Evolutionary conservation across 169 alveolate genomes (phyloP).

Genomic region (Amoebophrya sp.): DNA sequence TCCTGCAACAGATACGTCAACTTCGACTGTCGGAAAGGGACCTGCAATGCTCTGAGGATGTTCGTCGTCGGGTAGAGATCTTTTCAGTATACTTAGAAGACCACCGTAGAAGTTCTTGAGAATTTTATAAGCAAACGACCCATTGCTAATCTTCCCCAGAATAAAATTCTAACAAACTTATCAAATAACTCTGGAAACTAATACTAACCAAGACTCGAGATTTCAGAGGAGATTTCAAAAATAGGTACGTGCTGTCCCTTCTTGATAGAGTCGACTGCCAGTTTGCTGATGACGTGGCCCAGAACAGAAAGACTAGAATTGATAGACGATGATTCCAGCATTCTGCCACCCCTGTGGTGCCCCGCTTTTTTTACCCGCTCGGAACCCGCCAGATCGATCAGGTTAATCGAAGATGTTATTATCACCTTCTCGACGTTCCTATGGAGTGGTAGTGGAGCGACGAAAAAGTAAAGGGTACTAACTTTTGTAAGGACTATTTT

Average conservation of each 20-base stretch:
- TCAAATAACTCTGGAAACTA: no score
- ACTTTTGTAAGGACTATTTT: no score
- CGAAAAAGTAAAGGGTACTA: no score
- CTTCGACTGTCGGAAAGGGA: conserved; percentile 32
- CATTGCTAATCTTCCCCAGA: no score
- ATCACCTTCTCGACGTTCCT: neutral
- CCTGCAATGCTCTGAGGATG: neutral
- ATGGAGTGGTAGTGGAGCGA: no score
- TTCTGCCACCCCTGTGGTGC: conserved; percentile 69
- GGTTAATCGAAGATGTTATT: conserved; percentile 48
- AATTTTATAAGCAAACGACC: no score
- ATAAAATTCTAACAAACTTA: no score
- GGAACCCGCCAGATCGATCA: conserved; percentile 83
- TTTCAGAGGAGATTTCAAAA: no score
- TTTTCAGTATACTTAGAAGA: no score
- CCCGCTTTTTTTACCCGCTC: conserved; percentile 70
- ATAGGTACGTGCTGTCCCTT: conserved; percentile 25
- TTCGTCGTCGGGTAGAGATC: no score
- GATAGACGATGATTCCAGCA: conserved; percentile 70
- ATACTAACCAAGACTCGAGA: no score
- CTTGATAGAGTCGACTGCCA: neutral
- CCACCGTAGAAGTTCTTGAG: no score
- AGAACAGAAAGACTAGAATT: conserved; percentile 64
- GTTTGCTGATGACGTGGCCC: conserved; percentile 35
- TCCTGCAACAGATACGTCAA: conserved; percentile 28